Evolutionary conservation across 2,329 filamentous ascomycete species (phyloP), one percentile per base, ranked within the genome.

Genomic region (Peltaster fructicola): DNA sequence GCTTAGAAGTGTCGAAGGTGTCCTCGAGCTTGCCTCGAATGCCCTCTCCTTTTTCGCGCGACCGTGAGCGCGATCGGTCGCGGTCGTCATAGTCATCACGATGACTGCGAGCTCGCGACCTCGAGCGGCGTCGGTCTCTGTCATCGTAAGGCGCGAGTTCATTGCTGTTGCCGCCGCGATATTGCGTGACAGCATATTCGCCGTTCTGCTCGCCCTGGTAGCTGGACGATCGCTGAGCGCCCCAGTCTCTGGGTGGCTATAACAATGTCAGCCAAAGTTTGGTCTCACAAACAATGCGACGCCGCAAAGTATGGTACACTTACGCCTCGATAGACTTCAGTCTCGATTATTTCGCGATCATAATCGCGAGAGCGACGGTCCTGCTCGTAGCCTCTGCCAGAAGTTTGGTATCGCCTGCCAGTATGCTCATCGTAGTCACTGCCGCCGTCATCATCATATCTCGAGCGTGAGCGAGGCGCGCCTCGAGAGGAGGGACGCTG

Each of bases 261-360:
- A 16, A 13, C 13, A 3, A 22, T 7, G 33, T 44, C 27, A 44
- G 40, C 25, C 11, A 23, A 18, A 15, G 15, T 12, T 23, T 15
- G 12, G 18, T 22, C 14, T n/a, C 6, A 3, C 5, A 9, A 9
- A 9, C 9, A 15, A 13, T 20, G 23, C 3, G 16, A 22, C 10
- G 14, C 11, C 10, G 19, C 6, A 10, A 15, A n/a, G 14, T 14
- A 10, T 22, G 9, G 9, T 9, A 17, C 29, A 45, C 41, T 41
- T 42, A 48, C 44, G 29, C 43, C 44, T 11, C 40, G 32, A 25
- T 46, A 46, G 17, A 40, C 24, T 32, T 45, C 43, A 17, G 37
- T 43, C 32, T 39, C 38, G 24, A 44, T 35, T 15, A 40, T 32
- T 22, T 43, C 40, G n/a, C 41, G 41, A 18, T 43, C 39, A 24